phyloP scores from a whole-genome alignment of 192 early-diverging fungal genomes.

The Gigaspora rosea region DNA sequence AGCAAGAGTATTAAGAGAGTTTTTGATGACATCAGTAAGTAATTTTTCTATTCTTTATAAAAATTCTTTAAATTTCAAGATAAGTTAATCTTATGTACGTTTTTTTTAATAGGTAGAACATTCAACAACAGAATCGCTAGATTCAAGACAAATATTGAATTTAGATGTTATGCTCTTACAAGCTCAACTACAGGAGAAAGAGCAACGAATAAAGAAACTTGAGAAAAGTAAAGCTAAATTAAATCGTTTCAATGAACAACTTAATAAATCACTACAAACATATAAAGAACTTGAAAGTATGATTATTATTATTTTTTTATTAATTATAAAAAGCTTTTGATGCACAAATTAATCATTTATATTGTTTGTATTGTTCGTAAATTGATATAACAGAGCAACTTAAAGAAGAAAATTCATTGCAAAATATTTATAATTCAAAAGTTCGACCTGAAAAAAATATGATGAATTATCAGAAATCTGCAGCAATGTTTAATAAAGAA shows the following conservation, averaged over 20 bases:
- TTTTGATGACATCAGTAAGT: no score
- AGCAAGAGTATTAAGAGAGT: no score
- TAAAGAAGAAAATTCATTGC: conserved; percentile 50
- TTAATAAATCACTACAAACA: conserved; percentile 52
- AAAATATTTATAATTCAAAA: conserved; percentile 50
- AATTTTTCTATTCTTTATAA: no score
- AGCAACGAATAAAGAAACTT: conserved; percentile 43
- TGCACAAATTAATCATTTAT: conserved; percentile 52
- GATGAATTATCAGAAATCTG: conserved; percentile 51
- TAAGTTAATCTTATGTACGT: no score
- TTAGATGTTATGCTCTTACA: no score
- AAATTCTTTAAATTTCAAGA: no score
- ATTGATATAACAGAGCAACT: conserved; percentile 62
- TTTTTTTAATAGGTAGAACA: no score
- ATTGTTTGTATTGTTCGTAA: conserved; percentile 7
- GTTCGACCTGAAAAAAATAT: conserved; percentile 67
- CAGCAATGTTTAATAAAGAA: conserved; percentile 60
- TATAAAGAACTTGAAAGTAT: conserved; percentile 61
- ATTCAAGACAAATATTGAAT: no score
- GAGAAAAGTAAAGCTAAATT: conserved; percentile 54
- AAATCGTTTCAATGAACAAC: conserved; percentile 50
- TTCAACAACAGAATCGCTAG: no score
- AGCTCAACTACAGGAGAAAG: conserved; percentile 33
- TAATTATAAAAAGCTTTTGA: conserved; percentile 48
- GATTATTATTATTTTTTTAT: background rate